Evolutionary conservation across 306 rosid species (phyloP), one percentile per base, ranked within the genome.

Genomic region (Corylus heterophylla): DNA sequence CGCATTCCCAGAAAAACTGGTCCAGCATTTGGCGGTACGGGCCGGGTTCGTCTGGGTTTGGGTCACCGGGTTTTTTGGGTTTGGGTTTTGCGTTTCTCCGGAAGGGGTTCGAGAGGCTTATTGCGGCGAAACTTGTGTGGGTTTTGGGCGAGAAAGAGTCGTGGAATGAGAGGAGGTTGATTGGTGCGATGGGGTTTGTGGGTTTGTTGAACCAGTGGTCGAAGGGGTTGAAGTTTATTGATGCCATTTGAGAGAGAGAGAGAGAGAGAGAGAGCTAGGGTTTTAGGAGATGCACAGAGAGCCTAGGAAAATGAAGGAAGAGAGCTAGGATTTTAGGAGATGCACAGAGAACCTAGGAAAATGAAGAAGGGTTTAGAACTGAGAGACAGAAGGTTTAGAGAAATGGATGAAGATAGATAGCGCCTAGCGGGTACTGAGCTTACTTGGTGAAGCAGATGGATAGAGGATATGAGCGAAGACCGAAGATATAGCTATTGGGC

Each of bases 211-310:
- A 95, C 98, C 98, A 95, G 80, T 84, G 86, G 18, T 83, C 89
- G 42, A 91, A 92, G 10, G 94, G 90, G 77, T 92, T 92, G 88
- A 95, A 90, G 77, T 90, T 92, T 49, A 95, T 89, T 56, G 98
- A 91, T 80, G 94, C 90, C 98, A 92, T 94, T 51, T 51, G 20
- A 31, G 79, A 18, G 50, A 18, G 35, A 52, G 45, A 3, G 18
- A 29, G 4, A 42, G 17, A 22, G 54, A 71, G 12, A 39, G 11
- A 25, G 61, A 42, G 58, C 1, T 70, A 68, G 12, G 69, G 29
- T 14, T 16, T 55, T 47, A 12, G 10, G 17, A 22, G 10, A 48
- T 8, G 31, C 31, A 29, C 31, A 29, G 31, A 29, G 31, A 29
- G 31, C 31, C 1, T 29, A 29, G 31, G 31, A 29, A n/a, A n/a